Base-by-base conservation (phyloP, 306 rosid species). In the Cucumis melo region DNA sequence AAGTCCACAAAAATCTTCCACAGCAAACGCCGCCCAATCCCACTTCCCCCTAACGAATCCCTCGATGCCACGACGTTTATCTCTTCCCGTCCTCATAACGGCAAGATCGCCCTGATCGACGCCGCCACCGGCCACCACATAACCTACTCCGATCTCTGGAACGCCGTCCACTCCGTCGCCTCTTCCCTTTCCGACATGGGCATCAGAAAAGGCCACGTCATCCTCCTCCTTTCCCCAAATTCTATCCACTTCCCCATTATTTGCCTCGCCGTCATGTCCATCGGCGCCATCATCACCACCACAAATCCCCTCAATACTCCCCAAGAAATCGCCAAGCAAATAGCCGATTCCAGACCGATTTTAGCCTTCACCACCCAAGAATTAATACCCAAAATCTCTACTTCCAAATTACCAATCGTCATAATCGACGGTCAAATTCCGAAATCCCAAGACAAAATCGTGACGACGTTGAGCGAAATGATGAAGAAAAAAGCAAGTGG, bases 201-300 rank as follows among this genome's bases (percentile, higher is more conserved):
- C 21, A 85, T 94, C 50, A 44, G 85, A 7, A 91, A 94, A 46
- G 98, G 97, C 56, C 84, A 89, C 63, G 97, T 89, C 72, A 46
- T 94, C 80, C 94, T 91, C 76, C 78, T 94, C 17, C 87, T 94
- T 58, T 91, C 98, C 59, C 98, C 96, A 0, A 91, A 91, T 81
- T 88, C 97, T 54, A 89, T 94, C 60, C 78, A 73, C 84, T 91
- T 91, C 77, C 97, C 98, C 8, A 81, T 94, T 0, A 88, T 94
- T 5, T 91, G 97, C 83, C 91, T 91, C 34, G 90, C 95, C 80
- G 85, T 85, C 61, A 91, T 94, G 91, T 90, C 95, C 81, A 85
- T 91, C n/a, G 98, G 98, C 19, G 97, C 94, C 64, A 34, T 94
- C 65, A 85, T 94, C 75, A 91, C 97, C 82, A 90, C 98, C 81